phyloP scores from a whole-genome alignment of 148 eudicot genomes.

The Diospyros lotus region DNA sequence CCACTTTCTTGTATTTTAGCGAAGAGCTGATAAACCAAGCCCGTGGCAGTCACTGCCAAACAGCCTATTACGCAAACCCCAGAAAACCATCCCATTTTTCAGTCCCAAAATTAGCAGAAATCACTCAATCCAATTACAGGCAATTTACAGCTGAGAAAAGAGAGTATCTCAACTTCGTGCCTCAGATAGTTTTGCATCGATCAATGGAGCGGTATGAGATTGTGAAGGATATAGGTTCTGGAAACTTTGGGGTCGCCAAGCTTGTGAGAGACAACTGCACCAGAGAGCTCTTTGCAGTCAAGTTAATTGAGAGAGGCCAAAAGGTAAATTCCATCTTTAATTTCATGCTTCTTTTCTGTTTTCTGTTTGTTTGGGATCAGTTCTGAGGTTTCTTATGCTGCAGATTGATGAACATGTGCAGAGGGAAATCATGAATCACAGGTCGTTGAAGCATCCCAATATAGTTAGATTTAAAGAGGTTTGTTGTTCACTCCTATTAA shows the following conservation, averaged over 20 bases:
- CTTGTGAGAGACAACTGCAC: constrained; percentile 63
- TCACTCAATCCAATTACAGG: too few relatives aligned
- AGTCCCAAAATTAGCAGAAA: too few relatives aligned
- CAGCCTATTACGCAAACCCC: too few relatives aligned
- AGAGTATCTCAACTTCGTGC: background rate
- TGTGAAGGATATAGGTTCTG: constrained; percentile 68
- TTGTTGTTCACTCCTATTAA: background rate
- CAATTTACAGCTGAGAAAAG: too few relatives aligned
- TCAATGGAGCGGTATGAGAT: constrained; percentile 74
- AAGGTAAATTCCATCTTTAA: constrained; percentile 35
- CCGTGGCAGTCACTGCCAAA: too few relatives aligned
- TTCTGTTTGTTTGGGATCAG: background rate
- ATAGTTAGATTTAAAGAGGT: constrained; percentile 87
- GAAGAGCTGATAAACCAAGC: too few relatives aligned
- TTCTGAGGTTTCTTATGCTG: constrained; percentile 10
- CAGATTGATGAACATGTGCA: constrained; percentile 93
- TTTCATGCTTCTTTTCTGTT: constrained; percentile 1
- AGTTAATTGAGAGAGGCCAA: constrained; percentile 79
- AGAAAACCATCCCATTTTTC: too few relatives aligned
- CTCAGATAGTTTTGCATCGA: constrained; percentile 16
- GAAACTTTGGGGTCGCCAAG: constrained; percentile 91
- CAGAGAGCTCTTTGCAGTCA: constrained; percentile 59
- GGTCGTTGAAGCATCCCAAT: constrained; percentile 79
- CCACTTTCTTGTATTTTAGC: too few relatives aligned
- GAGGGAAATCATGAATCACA: constrained; percentile 90